phyloP scores from a whole-genome alignment of 129 eudicot species.

The Lactuca saligna region DNA sequence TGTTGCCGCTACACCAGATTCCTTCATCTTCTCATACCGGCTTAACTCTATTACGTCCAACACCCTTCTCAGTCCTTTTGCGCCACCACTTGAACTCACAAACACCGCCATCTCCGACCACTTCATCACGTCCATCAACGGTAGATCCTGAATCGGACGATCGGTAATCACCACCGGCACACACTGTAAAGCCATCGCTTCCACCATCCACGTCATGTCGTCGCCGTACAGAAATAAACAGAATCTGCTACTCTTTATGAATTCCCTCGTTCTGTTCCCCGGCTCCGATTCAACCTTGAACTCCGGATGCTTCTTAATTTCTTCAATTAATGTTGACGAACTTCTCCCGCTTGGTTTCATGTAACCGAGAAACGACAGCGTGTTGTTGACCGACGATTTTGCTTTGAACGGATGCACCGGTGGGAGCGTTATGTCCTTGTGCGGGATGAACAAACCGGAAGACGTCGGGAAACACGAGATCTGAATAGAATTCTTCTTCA shows the following conservation, averaged over 20 bases:
- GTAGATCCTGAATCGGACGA: conserved; percentile 90
- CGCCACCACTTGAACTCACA: conserved; percentile 50
- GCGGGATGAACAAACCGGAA: conserved; percentile 73
- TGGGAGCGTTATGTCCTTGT: conserved; percentile 77
- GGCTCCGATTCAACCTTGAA: conserved; percentile 52
- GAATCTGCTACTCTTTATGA: conserved; percentile 40
- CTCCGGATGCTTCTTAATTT: conserved; percentile 34
- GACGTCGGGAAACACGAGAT: conserved; percentile 64
- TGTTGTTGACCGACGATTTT: conserved; percentile 21
- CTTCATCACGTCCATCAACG: conserved; percentile 79
- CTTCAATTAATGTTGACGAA: conserved; percentile 33
- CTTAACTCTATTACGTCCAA: conserved; percentile 43
- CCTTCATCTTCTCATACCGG: conserved; percentile 56
- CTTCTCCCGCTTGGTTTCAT: conserved; percentile 27
- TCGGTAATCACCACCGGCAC: conserved; percentile 88
- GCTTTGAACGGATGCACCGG: conserved; percentile 31
- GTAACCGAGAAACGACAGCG: conserved; percentile 45
- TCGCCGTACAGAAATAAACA: conserved; percentile 63
- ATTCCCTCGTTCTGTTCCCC: conserved; percentile 22
- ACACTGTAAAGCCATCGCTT: conserved; percentile 64
- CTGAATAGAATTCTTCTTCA: conserved; percentile 79
- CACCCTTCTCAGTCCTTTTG: conserved; percentile 42
- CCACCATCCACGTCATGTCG: conserved; percentile 63
- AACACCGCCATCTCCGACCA: conserved; percentile 77
- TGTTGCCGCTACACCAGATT: conserved; percentile 65